Conservation (phyloP, 805 yeast genomes). For the Starmera amethionina region DNA sequence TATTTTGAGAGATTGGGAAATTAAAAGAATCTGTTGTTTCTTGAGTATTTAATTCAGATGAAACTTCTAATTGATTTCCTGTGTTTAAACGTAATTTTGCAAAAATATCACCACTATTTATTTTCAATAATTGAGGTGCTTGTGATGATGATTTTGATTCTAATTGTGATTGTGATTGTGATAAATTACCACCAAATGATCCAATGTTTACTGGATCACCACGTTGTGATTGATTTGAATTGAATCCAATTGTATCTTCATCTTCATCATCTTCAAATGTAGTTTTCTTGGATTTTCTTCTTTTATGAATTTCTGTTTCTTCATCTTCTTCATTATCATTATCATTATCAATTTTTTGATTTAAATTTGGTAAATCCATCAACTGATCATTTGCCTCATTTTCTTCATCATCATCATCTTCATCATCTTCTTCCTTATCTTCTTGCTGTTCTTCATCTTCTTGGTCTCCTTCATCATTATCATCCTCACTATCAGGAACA, state of each 20-base stretch:
- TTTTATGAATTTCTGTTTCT: conserved; percentile 1
- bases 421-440: conserved; percentile 3
- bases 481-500: conserved; percentile 4
- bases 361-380: conserved; percentile 1
- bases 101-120: too few relatives aligned
- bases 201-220: conserved; percentile 10
- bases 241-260: not conserved
- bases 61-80: too few relatives aligned
- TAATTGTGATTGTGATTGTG: conserved; percentile 2
- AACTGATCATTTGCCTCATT: conserved; percentile 3
- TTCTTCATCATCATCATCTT: conserved; percentile 1
- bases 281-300: not conserved
- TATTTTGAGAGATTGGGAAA: too few relatives aligned
- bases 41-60: too few relatives aligned
- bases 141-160: too few relatives aligned
- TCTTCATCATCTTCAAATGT: conserved; percentile 1
- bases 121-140: too few relatives aligned
- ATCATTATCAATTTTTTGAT: conserved; percentile 5
- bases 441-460: conserved; percentile 5
- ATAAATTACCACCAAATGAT: conserved; percentile 16
- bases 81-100: too few relatives aligned
- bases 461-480: conserved; percentile 2
- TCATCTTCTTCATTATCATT: conserved; percentile 9
- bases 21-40: too few relatives aligned
- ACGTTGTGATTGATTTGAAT: not conserved